Conservation (phyloP, 257 asterid species). For the Plantago major region DNA sequence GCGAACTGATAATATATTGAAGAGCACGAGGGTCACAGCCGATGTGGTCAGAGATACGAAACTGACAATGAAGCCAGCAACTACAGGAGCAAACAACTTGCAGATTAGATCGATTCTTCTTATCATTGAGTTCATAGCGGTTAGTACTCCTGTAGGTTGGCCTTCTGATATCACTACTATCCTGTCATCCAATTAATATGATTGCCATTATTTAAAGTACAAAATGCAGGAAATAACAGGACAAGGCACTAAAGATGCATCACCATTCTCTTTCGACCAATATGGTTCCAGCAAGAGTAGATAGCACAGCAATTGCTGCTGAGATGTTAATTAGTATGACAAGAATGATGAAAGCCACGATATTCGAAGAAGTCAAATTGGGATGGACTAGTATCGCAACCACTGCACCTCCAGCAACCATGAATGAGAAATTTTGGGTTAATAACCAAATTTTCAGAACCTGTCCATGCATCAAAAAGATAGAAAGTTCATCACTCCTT, state of each 20-base stretch:
- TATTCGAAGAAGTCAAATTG: slow-evolving; percentile 34
- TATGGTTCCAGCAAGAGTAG: slow-evolving; percentile 89
- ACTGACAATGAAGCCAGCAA: slow-evolving; percentile 75
- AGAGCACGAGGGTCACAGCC: slow-evolving; percentile 56
- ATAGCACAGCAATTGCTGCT: slow-evolving; percentile 79
- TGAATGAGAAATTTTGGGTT: slow-evolving; percentile 66
- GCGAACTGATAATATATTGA: slow-evolving; percentile 67
- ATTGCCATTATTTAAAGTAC: background rate
- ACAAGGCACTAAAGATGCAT: background rate
- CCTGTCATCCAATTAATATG: slow-evolving; percentile 38
- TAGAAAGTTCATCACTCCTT: background rate
- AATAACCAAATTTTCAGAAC: slow-evolving; percentile 65
- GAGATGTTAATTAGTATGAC: slow-evolving; percentile 51
- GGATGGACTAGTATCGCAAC: slow-evolving; percentile 48
- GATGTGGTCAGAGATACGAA: slow-evolving; percentile 75
- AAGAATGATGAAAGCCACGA: slow-evolving; percentile 39
- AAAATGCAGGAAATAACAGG: background rate
- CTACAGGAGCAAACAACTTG: slow-evolving; percentile 79
- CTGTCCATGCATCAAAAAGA: slow-evolving; percentile 23
- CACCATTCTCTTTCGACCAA: slow-evolving; percentile 96
- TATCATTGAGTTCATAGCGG: slow-evolving; percentile 75
- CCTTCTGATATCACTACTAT: slow-evolving; percentile 86
- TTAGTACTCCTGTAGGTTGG: slow-evolving; percentile 46
- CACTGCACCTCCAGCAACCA: slow-evolving; percentile 80
- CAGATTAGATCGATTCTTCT: slow-evolving; percentile 74